Conservation (phyloP, 164 flowering plant species). For the Vitis labrusca region DNA sequence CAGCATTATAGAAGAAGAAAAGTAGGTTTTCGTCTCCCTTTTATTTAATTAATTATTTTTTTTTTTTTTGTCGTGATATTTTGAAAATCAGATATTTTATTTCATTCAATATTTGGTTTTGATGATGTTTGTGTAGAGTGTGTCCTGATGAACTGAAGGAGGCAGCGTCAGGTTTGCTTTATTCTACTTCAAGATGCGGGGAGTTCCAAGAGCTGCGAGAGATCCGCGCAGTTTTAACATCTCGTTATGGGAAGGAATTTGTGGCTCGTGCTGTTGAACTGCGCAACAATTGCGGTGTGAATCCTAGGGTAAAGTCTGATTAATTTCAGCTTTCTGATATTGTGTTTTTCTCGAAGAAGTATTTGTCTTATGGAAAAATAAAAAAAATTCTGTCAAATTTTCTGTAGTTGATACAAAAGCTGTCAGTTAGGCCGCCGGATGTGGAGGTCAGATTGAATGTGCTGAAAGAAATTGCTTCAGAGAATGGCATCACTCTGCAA, state of each 20-base stretch:
- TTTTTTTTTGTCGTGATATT: neutral
- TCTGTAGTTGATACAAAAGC: conserved; percentile 70
- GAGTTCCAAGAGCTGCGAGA: conserved; percentile 86
- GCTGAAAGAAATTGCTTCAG: conserved; percentile 70
- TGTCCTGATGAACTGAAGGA: conserved; percentile 85
- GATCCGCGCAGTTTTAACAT: conserved; percentile 52
- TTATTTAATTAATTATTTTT: neutral
- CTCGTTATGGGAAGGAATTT: conserved; percentile 77
- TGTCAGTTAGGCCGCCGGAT: conserved; percentile 67
- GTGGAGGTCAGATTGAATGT: conserved; percentile 63
- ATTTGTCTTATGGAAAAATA: neutral
- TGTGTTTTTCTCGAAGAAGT: too few relatives aligned
- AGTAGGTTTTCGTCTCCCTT: conserved; percentile 15
- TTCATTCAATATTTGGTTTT: neutral
- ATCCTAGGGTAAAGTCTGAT: conserved; percentile 41
- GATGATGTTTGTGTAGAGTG: conserved; percentile 30
- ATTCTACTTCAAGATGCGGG: conserved; percentile 80
- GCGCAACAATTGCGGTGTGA: conserved; percentile 71
- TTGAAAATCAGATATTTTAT: too few relatives aligned
- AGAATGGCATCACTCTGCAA: conserved; percentile 47
- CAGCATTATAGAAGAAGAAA: conserved; percentile 42
- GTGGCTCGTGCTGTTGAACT: conserved; percentile 62
- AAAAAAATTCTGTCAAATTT: neutral
- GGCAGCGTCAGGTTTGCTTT: conserved; percentile 62
- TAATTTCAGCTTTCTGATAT: neutral